Percentiles rank a stretch among this genome's conserved stretches.
Evolutionary conservation across 805 yeast species (phyloP).

Genomic region (Debaryomyces prosopidis): DNA sequence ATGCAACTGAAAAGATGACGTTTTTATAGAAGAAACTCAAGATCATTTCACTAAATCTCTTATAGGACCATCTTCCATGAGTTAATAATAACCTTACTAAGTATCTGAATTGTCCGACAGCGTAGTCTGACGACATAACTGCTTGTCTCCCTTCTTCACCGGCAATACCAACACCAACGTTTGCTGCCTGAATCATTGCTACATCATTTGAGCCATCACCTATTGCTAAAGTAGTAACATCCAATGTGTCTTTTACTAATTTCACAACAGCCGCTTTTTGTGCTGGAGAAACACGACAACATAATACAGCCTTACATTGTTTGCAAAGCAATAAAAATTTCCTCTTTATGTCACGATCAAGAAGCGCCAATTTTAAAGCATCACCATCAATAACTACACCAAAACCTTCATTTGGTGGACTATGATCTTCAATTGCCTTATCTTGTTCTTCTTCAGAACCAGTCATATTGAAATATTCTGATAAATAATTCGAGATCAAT

Average conservation of each 20-base stretch:
- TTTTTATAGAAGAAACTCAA: constrained; percentile 81
- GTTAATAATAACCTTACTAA: constrained; percentile 64
- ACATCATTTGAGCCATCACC: constrained; percentile 92
- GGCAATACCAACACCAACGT: constrained; percentile 86
- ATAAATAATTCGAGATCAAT: constrained; percentile 53
- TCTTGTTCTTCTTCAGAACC: constrained; percentile 61
- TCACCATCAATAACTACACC: constrained; percentile 83
- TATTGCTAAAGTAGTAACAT: constrained; percentile 83
- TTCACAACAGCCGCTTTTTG: constrained; percentile 85
- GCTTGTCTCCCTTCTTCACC: constrained; percentile 93
- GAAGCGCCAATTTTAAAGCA: constrained; percentile 53
- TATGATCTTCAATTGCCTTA: constrained; percentile 54
- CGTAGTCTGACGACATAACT: constrained; percentile 86
- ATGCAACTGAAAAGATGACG: constrained; percentile 69
- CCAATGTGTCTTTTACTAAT: constrained; percentile 69
- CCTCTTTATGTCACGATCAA: constrained; percentile 41
- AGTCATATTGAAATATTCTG: constrained; percentile 54
- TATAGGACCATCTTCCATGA: constrained; percentile 88
- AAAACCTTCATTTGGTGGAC: constrained; percentile 64
- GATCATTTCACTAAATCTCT: constrained; percentile 79
- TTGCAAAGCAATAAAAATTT: constrained; percentile 73
- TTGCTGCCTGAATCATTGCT: constrained; percentile 88
- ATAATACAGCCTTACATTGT: constrained; percentile 77
- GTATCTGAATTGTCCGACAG: constrained; percentile 79
- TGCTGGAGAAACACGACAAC: constrained; percentile 88